Percentiles rank a stretch among this genome's conserved stretches.
phyloP scores from a whole-genome alignment of 2,329 filamentous ascomycete species.

The Colletotrichum orchidophilum region DNA sequence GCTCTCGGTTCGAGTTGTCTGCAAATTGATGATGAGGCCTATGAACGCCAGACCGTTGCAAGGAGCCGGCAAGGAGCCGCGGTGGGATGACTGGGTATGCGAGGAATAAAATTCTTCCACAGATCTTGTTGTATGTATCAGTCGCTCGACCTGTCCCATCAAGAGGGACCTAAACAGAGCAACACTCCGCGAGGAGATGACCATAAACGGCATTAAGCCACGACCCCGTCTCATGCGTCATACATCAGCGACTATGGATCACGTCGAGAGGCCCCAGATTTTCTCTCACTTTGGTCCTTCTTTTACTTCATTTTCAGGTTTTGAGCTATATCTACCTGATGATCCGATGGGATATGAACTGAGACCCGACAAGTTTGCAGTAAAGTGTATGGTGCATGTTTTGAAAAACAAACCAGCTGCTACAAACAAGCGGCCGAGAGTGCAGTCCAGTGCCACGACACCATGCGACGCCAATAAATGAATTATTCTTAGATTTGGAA shows the following conservation, averaged over 20 bases:
- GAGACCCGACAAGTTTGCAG: background rate
- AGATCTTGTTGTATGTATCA: background rate
- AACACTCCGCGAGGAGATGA: conserved; percentile 5
- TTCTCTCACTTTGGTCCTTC: background rate
- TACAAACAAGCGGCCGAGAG: background rate
- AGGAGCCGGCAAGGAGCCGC: background rate
- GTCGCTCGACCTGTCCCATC: background rate
- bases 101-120: conserved; percentile 3
- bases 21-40: background rate
- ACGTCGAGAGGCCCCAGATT: conserved; percentile 4
- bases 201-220: conserved; percentile 1
- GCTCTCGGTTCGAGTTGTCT: background rate
- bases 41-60: background rate
- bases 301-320: background rate
- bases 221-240: conserved; percentile 2
- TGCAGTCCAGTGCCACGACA: background rate
- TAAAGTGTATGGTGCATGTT: background rate
- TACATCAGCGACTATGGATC: conserved; percentile 18
- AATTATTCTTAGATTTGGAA: background rate
- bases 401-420: background rate
- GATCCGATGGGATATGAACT: background rate
- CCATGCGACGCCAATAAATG: background rate
- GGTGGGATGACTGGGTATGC: background rate
- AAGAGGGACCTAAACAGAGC: conserved; percentile 3
- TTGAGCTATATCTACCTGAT: background rate